Percentiles rank a stretch among this genome's conserved stretches.
These are phyloP conservation scores for Pestalotiopsis sp. DNA, from an alignment of 2,329 filamentous ascomycete species.

Conservation along the genomic window DNA sequence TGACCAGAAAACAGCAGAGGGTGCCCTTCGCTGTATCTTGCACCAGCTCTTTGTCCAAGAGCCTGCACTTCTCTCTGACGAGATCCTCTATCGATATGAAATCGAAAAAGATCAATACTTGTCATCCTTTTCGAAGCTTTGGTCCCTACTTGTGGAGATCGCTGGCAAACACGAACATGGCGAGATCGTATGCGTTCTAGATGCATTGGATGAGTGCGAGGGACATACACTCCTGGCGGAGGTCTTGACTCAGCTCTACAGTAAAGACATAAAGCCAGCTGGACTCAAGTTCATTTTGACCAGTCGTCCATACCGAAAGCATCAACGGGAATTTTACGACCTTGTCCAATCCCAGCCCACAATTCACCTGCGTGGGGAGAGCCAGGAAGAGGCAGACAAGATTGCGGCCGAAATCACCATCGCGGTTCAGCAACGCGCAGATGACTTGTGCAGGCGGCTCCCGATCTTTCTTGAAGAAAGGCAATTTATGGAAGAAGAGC, in stretches of 20 bases:
- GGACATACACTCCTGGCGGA: slow-evolving; percentile 22
- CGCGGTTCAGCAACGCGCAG: slow-evolving; percentile 25
- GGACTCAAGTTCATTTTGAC: slow-evolving; percentile 41
- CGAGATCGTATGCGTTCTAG: slow-evolving; percentile 37
- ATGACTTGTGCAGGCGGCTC: slow-evolving; percentile 10
- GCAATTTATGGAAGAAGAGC: too few species aligned
- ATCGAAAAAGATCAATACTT: slow-evolving; percentile 16
- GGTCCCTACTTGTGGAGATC: too few species aligned
- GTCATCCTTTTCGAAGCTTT: slow-evolving; percentile 30
- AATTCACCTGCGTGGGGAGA: slow-evolving; percentile 32
- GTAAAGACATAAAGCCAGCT: not conserved
- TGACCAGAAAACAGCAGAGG: slow-evolving; percentile 30
- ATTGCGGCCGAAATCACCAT: slow-evolving; percentile 33
- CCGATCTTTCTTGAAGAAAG: too few species aligned
- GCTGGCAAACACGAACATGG: too few species aligned
- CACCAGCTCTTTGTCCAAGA: slow-evolving; percentile 37
- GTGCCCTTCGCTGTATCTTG: slow-evolving; percentile 36
- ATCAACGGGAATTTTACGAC: slow-evolving; percentile 24
- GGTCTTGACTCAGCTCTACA: slow-evolving; percentile 27
- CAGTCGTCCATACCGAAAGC: slow-evolving; percentile 34
- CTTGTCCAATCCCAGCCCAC: slow-evolving; percentile 20
- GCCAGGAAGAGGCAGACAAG: slow-evolving; percentile 25
- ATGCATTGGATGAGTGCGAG: slow-evolving; percentile 43
- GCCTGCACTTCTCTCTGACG: slow-evolving; percentile 21
- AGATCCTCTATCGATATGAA: slow-evolving; percentile 21